These are phyloP conservation scores for Rasamsonia emersonii DNA, from an alignment of 2,329 filamentous ascomycete genomes.

Conservation along the genomic window DNA sequence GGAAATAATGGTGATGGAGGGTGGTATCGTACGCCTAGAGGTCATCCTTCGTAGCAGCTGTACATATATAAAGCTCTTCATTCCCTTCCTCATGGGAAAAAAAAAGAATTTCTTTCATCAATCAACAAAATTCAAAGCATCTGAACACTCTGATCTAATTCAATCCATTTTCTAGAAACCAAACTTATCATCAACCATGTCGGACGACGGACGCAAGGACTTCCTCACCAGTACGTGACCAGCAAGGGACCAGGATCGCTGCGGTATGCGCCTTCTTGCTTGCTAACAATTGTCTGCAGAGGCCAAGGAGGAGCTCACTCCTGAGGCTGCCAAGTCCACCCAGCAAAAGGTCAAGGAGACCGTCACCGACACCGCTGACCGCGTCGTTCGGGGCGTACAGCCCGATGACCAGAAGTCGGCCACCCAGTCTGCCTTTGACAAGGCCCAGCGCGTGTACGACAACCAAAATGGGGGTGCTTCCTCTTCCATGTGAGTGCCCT, in stretches of 20 bases:
- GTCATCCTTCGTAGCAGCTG: too few relatives aligned
- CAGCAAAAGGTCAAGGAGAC: conserved; percentile 50
- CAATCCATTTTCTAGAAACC: conserved; percentile 18
- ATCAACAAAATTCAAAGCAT: conserved; percentile 9
- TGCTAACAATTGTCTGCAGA: conserved; percentile 30
- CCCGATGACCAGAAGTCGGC: conserved; percentile 48
- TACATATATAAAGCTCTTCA: too few relatives aligned
- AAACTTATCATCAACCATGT: too few relatives aligned
- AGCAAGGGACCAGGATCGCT: conserved; percentile 2
- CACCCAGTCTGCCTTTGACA: conserved; percentile 45
- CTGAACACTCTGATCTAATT: conserved; percentile 4
- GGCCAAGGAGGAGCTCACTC: conserved; percentile 49
- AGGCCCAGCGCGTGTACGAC: conserved; percentile 39
- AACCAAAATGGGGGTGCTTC: conserved; percentile 30
- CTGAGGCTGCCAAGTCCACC: conserved; percentile 54
- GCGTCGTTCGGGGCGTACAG: conserved; percentile 42
- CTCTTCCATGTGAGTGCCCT: conserved; percentile 33
- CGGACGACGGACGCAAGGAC: conserved; percentile 56
- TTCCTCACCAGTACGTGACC: conserved; percentile 41
- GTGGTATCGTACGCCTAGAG: too few relatives aligned
- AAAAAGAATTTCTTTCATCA: conserved; percentile 1
- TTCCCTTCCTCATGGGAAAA: too few relatives aligned
- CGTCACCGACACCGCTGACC: conserved; percentile 49
- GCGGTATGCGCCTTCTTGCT: conserved; percentile 2
- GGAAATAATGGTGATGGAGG: too few relatives aligned